Conservation (phyloP, 129 eudicot species). For the Arctium lappa region DNA sequence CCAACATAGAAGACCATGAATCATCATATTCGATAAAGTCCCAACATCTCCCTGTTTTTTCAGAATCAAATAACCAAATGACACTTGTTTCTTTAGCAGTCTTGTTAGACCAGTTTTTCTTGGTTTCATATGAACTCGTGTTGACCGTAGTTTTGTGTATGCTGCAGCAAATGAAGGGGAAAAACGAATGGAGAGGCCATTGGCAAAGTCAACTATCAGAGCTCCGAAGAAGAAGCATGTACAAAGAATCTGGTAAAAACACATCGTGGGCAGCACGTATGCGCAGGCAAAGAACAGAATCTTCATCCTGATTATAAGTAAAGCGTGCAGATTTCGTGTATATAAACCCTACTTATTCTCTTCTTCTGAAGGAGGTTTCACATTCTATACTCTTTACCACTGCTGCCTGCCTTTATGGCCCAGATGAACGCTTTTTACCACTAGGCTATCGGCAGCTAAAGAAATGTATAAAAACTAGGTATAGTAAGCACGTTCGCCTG, state of each 20-base stretch:
- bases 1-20: not conserved
- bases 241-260: constrained; percentile 44
- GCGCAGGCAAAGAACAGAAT: constrained; percentile 57
- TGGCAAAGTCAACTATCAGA: constrained; percentile 81
- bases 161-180: constrained; percentile 50
- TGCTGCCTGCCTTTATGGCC: not conserved
- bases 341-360: not conserved
- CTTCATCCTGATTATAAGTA: constrained; percentile 27
- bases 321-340: constrained; percentile 10
- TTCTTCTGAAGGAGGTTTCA: not conserved
- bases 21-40: not conserved
- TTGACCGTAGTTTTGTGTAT: not conserved
- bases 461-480: constrained; percentile 13
- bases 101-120: not conserved
- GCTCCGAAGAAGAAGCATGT: constrained; percentile 66
- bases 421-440: not conserved
- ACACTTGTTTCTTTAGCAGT: not conserved
- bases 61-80: not conserved
- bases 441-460: not conserved
- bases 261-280: constrained; percentile 87
- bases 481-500: not conserved
- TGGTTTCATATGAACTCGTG: not conserved
- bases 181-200: constrained; percentile 66
- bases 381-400: not conserved
- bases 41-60: not conserved